phyloP scores from a whole-genome alignment of 2,329 filamentous ascomycete species.

The Trichoderma atrobrunneum region DNA sequence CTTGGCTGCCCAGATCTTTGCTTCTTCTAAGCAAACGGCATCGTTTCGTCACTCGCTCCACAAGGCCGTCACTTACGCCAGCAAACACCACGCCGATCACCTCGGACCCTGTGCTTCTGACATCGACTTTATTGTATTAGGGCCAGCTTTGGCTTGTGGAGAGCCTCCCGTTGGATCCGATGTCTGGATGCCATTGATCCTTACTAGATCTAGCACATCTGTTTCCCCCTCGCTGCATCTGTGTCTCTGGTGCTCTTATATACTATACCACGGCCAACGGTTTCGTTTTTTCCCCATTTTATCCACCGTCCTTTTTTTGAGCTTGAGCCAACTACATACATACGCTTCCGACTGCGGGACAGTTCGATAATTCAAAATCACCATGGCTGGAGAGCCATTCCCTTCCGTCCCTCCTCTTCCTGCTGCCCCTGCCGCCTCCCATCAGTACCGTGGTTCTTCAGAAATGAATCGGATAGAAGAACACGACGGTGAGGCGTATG shows the following conservation, averaged over 20 bases:
- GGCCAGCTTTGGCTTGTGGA: background rate
- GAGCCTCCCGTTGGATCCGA: conserved; percentile 7
- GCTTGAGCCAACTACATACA: background rate
- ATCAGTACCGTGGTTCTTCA: background rate
- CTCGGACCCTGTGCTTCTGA: background rate
- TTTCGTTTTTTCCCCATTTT: background rate
- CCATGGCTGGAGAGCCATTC: conserved; percentile 10
- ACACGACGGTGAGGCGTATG: background rate
- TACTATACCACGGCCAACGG: background rate
- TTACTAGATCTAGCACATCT: background rate
- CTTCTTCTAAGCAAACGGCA: background rate
- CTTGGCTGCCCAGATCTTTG: background rate
- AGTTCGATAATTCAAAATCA: background rate
- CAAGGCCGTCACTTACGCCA: background rate
- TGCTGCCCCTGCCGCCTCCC: background rate
- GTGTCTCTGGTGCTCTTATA: background rate
- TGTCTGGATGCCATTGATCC: background rate
- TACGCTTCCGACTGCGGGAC: background rate
- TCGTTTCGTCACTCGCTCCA: conserved; percentile 23
- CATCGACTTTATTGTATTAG: background rate
- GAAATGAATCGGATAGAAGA: conserved; percentile 4
- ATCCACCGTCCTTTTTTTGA: background rate
- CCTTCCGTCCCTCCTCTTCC: background rate
- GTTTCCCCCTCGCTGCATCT: background rate
- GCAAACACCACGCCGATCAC: conserved; percentile 19